A percentile compares a stretch with the other conserved stretches of the same genome.
These are phyloP conservation scores for Exophiala bonariae DNA, from an alignment of 2,329 filamentous ascomycete species.

Conservation along the genomic window DNA sequence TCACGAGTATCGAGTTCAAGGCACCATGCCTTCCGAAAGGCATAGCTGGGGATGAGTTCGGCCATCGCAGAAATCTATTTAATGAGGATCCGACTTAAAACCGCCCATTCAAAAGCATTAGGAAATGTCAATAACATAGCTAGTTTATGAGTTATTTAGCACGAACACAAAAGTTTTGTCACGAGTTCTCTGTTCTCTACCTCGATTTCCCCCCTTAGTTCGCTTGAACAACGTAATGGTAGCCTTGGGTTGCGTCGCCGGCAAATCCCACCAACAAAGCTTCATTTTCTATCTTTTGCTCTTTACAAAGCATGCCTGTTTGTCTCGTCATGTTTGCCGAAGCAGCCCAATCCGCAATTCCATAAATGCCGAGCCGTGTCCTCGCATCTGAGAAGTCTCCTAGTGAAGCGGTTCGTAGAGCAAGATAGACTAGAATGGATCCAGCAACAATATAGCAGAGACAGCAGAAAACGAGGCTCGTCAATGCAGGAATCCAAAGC, in stretches of 20 bases:
- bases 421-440: not conserved
- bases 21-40: not conserved
- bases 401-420: not conserved
- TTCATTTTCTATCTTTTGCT: not conserved
- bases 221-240: not conserved
- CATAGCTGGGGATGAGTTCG: not conserved
- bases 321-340: not conserved
- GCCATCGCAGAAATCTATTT: not conserved
- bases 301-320: not conserved
- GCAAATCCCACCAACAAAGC: not conserved
- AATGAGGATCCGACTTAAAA: not conserved
- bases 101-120: not conserved
- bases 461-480: not conserved
- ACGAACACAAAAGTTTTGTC: not conserved
- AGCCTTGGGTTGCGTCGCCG: not conserved
- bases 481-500: not conserved
- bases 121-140: not conserved
- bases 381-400: not conserved
- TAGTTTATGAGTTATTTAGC: not conserved
- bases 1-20: not conserved
- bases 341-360: not conserved
- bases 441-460: not conserved
- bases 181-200: not conserved
- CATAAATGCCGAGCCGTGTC: not conserved
- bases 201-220: not conserved